Conservation (phyloP, 495 filamentous ascomycete genomes). For the Coniosporium apollinis region DNA sequence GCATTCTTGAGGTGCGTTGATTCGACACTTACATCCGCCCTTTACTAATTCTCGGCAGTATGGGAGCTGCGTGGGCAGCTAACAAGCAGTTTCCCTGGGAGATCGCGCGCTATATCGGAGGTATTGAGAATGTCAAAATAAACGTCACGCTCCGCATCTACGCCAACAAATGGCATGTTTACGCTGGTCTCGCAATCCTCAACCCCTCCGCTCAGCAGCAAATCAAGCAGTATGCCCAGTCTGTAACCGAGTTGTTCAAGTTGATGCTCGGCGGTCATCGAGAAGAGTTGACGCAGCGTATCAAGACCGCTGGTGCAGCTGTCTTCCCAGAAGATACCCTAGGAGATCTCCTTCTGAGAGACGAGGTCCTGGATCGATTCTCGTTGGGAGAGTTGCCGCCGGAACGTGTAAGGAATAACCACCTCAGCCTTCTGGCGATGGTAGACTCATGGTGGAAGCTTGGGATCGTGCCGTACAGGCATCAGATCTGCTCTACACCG, state of each 20-base stretch:
- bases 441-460: conserved; percentile 95
- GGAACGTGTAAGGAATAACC: conserved; percentile 66
- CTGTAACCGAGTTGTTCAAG: conserved; percentile 88
- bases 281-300: conserved; percentile 61
- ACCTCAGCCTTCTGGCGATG: conserved; percentile 88
- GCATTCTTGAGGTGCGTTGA: conserved; percentile 50
- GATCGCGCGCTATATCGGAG: conserved; percentile 75
- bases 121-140: conserved; percentile 98
- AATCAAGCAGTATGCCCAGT: conserved; percentile 82
- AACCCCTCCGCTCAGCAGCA: conserved; percentile 84
- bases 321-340: conserved; percentile 47
- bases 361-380: conserved; percentile 77
- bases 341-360: conserved; percentile 53
- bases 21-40: not conserved
- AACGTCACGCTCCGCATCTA: conserved; percentile 96
- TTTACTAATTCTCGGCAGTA: conserved; percentile 29
- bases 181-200: conserved; percentile 89
- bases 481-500: conserved; percentile 98
- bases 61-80: conserved; percentile 93
- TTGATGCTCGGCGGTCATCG: conserved; percentile 77
- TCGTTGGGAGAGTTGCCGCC: conserved; percentile 52
- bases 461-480: conserved; percentile 89
- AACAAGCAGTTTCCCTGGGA: conserved; percentile 95
- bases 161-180: conserved; percentile 97
- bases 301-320: conserved; percentile 58